Percentiles rank a stretch among this genome's conserved stretches.
Evolutionary conservation across 192 early-diverging fungal species (phyloP).

Genomic region (Kappamyces sp.): DNA sequence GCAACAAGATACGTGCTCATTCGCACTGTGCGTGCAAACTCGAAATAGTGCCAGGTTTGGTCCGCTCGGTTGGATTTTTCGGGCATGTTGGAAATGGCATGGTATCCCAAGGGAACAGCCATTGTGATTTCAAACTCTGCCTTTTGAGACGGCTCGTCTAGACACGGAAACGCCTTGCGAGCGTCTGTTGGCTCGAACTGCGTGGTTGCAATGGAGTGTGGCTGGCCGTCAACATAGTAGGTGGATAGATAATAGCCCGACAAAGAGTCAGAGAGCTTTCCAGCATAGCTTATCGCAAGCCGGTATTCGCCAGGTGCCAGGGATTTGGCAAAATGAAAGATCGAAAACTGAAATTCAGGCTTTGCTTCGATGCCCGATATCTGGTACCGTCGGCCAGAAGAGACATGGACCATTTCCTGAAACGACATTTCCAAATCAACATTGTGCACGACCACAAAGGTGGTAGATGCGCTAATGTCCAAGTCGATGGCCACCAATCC

Average conservation of each 20-base stretch:
- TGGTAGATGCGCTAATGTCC: slow-evolving; percentile 55
- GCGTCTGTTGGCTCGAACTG: slow-evolving; percentile 40
- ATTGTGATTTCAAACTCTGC: slow-evolving; percentile 47
- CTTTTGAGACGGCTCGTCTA: slow-evolving; percentile 50
- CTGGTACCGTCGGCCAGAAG: neutral
- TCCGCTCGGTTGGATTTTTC: slow-evolving; percentile 23
- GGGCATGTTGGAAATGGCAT: slow-evolving; percentile 50
- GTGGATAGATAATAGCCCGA: slow-evolving; percentile 12
- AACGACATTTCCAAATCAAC: neutral
- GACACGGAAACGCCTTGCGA: slow-evolving; percentile 31
- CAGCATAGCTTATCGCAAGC: neutral
- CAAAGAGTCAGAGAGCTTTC: slow-evolving; percentile 2
- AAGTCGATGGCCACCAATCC: slow-evolving; percentile 31
- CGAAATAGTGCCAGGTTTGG: slow-evolving; percentile 34
- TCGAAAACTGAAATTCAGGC: slow-evolving; percentile 6
- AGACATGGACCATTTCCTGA: slow-evolving; percentile 3
- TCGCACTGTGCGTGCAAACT: slow-evolving; percentile 20
- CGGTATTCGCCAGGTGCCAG: slow-evolving; percentile 4
- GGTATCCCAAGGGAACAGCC: slow-evolving; percentile 25
- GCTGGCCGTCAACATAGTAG: neutral
- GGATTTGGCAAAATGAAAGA: slow-evolving; percentile 5
- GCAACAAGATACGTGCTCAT: slow-evolving; percentile 44
- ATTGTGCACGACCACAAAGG: slow-evolving; percentile 46
- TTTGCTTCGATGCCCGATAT: neutral
- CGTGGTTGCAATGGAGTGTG: slow-evolving; percentile 25